Percentiles rank a stretch among this genome's conserved stretches.
Conservation (phyloP, 2,329 filamentous ascomycete species). For the Fusarium siculi region DNA sequence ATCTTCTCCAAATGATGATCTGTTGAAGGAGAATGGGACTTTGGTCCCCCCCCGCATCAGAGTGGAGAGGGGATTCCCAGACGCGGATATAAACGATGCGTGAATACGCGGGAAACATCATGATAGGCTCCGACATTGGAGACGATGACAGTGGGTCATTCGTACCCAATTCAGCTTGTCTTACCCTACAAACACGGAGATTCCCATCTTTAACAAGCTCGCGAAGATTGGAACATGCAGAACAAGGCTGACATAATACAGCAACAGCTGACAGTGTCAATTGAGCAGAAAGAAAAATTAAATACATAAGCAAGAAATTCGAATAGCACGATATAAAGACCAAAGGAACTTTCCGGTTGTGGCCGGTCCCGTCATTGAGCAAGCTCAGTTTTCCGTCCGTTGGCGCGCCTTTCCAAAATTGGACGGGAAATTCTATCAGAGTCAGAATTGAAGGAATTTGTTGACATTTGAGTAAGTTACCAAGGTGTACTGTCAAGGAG, state of each 20-base stretch:
- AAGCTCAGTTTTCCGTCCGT: background rate
- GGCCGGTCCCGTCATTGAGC: background rate
- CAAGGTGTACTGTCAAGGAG: too few relatives aligned
- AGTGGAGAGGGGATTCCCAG: background rate
- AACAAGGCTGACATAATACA: fast-evolving
- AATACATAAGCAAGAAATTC: background rate
- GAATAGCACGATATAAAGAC: background rate
- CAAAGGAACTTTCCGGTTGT: constrained; percentile 1
- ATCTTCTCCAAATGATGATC: background rate
- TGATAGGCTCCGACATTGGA: background rate
- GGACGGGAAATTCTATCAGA: fast-evolving
- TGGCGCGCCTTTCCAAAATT: background rate
- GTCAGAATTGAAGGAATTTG: background rate
- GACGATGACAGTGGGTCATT: background rate
- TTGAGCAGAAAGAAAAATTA: background rate
- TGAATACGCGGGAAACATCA: background rate
- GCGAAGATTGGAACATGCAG: background rate
- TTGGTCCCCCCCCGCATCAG: background rate
- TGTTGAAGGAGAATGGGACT: background rate
- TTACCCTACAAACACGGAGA: background rate
- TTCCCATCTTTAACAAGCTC: background rate
- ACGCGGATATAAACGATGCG: background rate
- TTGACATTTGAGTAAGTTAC: fast-evolving
- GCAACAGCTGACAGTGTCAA: background rate
- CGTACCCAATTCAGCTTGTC: background rate